Percentiles rank a stretch among this genome's conserved stretches.
Conservation (phyloP, 2,329 filamentous ascomycete genomes). For the Fusarium pilosicola region DNA sequence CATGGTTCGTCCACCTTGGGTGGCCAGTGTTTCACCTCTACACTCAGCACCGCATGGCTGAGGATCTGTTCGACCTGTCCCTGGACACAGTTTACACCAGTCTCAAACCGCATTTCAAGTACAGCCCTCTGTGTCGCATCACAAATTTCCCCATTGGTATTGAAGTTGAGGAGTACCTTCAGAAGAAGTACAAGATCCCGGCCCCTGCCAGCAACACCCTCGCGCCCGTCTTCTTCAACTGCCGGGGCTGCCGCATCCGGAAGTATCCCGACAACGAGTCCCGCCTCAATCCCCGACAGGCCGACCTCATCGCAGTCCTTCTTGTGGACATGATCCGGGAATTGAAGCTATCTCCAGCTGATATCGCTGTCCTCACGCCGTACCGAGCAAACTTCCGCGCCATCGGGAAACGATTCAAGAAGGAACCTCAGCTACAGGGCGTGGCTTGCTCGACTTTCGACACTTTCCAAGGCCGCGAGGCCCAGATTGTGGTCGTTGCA, state of each 20-base stretch:
- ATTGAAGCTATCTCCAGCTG: neutral
- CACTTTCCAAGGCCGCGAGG: neutral
- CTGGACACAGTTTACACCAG: neutral
- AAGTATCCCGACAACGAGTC: neutral
- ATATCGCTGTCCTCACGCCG: neutral
- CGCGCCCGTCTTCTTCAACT: neutral
- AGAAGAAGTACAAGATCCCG: fast-evolving
- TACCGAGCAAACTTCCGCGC: neutral
- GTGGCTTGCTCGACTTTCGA: neutral
- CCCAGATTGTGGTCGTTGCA: neutral
- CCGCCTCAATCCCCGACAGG: neutral
- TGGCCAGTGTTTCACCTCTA: neutral
- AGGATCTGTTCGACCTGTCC: neutral
- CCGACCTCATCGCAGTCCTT: neutral
- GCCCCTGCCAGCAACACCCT: neutral
- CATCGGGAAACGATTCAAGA: neutral
- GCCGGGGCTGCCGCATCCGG: fast-evolving
- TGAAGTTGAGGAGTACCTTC: neutral
- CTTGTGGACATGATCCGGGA: neutral
- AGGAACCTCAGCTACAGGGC: fast-evolving
- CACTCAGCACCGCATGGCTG: neutral
- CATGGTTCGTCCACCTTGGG: neutral
- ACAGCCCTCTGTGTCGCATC: neutral
- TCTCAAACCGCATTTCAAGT: neutral
- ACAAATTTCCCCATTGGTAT: neutral